A percentile compares a stretch with the other conserved stretches of the same genome.
Conservation (phyloP, 202 grass and related monocot species). For the Carex arenaria region DNA sequence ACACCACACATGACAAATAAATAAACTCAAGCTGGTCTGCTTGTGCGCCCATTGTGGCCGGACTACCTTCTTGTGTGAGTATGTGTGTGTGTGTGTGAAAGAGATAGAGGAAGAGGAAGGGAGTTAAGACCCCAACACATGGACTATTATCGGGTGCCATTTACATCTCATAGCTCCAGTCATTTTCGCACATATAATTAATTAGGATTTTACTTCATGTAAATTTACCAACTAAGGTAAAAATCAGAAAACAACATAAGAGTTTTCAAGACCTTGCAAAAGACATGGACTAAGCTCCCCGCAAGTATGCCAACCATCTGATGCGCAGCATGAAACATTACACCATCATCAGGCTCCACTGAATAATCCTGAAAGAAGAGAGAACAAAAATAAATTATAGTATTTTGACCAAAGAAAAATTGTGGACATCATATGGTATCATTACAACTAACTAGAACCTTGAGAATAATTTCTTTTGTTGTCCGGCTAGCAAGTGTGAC, state of each 20-base stretch:
- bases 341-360: slow-evolving; percentile 75
- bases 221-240: background rate
- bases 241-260: slow-evolving; percentile 7
- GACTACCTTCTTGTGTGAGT: background rate
- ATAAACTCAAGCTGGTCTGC: background rate
- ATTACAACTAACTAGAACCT: slow-evolving; percentile 42
- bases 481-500: slow-evolving; percentile 94
- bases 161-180: background rate
- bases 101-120: background rate
- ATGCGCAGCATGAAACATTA: slow-evolving; percentile 69
- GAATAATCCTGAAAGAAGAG: slow-evolving; percentile 65
- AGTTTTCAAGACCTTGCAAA: slow-evolving; percentile 69
- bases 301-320: slow-evolving; percentile 95
- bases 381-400: background rate
- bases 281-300: slow-evolving; percentile 96
- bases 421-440: background rate
- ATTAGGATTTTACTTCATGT: background rate
- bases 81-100: background rate
- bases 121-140: background rate
- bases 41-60: background rate
- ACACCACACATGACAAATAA: slow-evolving; percentile 19
- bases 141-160: background rate
- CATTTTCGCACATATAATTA: background rate
- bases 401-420: background rate
- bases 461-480: slow-evolving; percentile 96